These are phyloP conservation scores for Calocybe gambosa DNA, from an alignment of 1,284 basidiomycete species.

Conservation along the genomic window DNA sequence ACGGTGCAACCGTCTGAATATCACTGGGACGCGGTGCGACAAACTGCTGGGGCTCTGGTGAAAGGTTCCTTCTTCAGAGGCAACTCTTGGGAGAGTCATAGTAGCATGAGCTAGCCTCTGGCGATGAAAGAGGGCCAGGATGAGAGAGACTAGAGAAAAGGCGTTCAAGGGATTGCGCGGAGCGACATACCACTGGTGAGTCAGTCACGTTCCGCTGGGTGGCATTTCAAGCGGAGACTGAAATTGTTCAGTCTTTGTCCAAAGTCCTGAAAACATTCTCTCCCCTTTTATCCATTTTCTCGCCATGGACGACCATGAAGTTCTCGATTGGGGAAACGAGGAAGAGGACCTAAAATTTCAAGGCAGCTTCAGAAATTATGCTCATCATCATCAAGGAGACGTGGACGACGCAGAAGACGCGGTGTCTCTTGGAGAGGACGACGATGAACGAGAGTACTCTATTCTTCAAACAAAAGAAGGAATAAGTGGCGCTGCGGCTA, in stretches of 20 bases:
- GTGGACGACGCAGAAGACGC: conserved; percentile 55
- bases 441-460: conserved; percentile 45
- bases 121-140: conserved; percentile 32
- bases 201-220: conserved; percentile 1
- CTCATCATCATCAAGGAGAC: conserved; percentile 17
- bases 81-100: conserved; percentile 57
- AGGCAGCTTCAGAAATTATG: conserved; percentile 16
- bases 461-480: conserved; percentile 18
- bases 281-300: conserved; percentile 13
- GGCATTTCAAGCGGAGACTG: conserved; percentile 22
- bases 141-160: conserved; percentile 11
- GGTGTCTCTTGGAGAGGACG: conserved; percentile 67
- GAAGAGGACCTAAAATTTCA: conserved; percentile 46
- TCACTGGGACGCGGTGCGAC: conserved; percentile 63
- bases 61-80: conserved; percentile 32
- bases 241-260: conserved; percentile 6
- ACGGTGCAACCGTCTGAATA: conserved; percentile 71
- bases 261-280: conserved; percentile 7
- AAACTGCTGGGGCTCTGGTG: conserved; percentile 28
- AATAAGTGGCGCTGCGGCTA: not conserved
- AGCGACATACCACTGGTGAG: conserved; percentile 1
- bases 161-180: not conserved
- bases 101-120: conserved; percentile 32
- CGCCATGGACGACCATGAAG: conserved; percentile 61
- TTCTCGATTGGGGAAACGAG: conserved; percentile 71